These are phyloP conservation scores for Thielaviopsis euricoi DNA, from an alignment of 2,329 filamentous ascomycete genomes.

Conservation along the genomic window DNA sequence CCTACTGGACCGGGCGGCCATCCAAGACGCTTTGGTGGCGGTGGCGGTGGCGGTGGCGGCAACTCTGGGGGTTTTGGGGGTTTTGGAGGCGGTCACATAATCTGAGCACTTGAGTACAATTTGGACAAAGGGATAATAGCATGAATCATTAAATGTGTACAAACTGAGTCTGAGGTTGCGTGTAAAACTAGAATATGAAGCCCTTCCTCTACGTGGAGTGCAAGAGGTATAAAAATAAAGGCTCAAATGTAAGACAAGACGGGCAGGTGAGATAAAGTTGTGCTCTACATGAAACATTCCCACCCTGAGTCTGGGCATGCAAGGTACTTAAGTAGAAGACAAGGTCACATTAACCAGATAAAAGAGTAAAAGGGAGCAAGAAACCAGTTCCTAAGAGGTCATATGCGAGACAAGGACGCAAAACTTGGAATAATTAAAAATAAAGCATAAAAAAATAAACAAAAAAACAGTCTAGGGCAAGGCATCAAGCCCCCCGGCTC, in stretches of 20 bases:
- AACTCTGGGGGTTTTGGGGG: slow-evolving; percentile 14
- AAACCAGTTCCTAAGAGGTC: background rate
- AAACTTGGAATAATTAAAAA: background rate
- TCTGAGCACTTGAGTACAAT: background rate
- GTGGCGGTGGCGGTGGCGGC: slow-evolving; percentile 20
- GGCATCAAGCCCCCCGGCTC: background rate
- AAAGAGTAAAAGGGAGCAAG: background rate
- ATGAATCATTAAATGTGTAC: slow-evolving; percentile 1
- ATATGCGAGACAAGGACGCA: background rate
- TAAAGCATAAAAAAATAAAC: background rate
- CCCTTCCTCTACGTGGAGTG: background rate
- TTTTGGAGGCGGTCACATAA: slow-evolving; percentile 19
- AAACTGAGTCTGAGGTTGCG: background rate
- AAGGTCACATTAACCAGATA: background rate
- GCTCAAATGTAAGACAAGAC: background rate
- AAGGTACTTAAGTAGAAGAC: background rate
- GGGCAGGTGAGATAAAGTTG: background rate
- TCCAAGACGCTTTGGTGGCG: slow-evolving; percentile 20
- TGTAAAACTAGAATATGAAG: background rate
- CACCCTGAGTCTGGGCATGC: background rate
- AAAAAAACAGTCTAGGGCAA: background rate
- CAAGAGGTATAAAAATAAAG: background rate
- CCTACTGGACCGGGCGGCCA: slow-evolving; percentile 51
- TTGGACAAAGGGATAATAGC: background rate
- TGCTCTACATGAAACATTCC: background rate